Evolutionary conservation across 305 asterid genomes (phyloP), one percentile per base, ranked within the genome.

Genomic region (Fraxinus sp.): DNA sequence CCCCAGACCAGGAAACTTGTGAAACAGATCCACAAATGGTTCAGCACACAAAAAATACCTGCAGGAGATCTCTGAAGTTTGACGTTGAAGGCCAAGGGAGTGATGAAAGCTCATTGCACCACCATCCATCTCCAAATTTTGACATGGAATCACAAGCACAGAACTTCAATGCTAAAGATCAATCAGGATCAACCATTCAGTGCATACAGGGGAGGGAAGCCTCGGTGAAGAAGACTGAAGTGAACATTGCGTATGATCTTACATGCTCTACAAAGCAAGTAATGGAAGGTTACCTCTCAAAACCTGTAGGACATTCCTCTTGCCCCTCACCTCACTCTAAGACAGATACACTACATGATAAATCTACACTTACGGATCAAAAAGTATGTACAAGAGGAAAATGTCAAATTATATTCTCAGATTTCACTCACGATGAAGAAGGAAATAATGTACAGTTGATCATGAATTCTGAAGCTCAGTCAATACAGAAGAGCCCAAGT

Each of bases 371-470:
- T 32, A 62, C 37, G 77, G 85, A 80, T 83, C 88, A 81, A 80
- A 85, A 62, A 78, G 87, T 77, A 72, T 30, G 85, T 82, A 86
- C 90, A 64, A 90, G 88, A 87, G 94, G 93, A 74, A 94, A 89
- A 88, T 91, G 96, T 83, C 94, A 89, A 78, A 87, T 94, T 85
- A 82, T 93, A 77, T 93, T 93, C 91, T 91, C 97, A 0, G 89
- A 92, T 78, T 91, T 79, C 74, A 92, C 97, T 68, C 97, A 88
- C 22, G 97, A 92, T 70, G 90, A 91, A 90, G 95, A 89, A 87
- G 91, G 79, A 55, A 87, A 85, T 83, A 77, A 30, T 59, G 78
- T 37, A 80, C 90, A 85, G 79, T 84, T 86, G 84, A 82, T 84
- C 68, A 80, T 77, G 82, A 82, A 84, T 81, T 79, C 82, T 36